Conservation (phyloP, 1,284 basidiomycete genomes). For the Binderoboletus segoi region DNA sequence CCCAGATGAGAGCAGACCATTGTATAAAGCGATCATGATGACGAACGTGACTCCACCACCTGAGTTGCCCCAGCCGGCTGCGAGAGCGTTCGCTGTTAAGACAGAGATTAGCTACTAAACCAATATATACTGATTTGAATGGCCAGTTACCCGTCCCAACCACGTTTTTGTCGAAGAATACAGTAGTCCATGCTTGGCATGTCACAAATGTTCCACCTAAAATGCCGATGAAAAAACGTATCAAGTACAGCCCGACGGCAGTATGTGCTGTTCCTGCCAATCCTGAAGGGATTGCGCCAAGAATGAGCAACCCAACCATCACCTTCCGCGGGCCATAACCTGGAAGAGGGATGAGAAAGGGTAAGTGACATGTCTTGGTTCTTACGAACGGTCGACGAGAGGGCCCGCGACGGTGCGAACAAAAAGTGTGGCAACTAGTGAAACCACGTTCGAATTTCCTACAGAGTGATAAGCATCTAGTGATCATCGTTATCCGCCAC, state of each 20-base stretch:
- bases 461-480: not conserved
- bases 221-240: slow-evolving; percentile 43
- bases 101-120: not conserved
- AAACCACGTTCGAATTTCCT: slow-evolving; percentile 62
- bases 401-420: slow-evolving; percentile 60
- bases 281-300: slow-evolving; percentile 67
- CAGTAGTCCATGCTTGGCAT: slow-evolving; percentile 60
- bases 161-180: slow-evolving; percentile 62
- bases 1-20: slow-evolving; percentile 44
- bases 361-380: not conserved
- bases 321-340: slow-evolving; percentile 60
- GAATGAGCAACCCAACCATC: slow-evolving; percentile 58
- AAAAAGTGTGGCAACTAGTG: slow-evolving; percentile 55
- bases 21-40: slow-evolving; percentile 62
- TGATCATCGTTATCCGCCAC: not conserved
- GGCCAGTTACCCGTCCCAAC: slow-evolving; percentile 47
- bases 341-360: slow-evolving; percentile 11
- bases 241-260: slow-evolving; percentile 46
- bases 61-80: slow-evolving; percentile 56
- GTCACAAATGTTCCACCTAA: slow-evolving; percentile 64
- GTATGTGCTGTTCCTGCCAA: slow-evolving; percentile 55
- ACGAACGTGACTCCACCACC: slow-evolving; percentile 58
- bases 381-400: slow-evolving; percentile 51
- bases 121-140: not conserved
- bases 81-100: slow-evolving; percentile 48